These are phyloP conservation scores for Globisporangium ultimum DNA, from an alignment of 352 stramenopile species.

Conservation along the genomic window DNA sequence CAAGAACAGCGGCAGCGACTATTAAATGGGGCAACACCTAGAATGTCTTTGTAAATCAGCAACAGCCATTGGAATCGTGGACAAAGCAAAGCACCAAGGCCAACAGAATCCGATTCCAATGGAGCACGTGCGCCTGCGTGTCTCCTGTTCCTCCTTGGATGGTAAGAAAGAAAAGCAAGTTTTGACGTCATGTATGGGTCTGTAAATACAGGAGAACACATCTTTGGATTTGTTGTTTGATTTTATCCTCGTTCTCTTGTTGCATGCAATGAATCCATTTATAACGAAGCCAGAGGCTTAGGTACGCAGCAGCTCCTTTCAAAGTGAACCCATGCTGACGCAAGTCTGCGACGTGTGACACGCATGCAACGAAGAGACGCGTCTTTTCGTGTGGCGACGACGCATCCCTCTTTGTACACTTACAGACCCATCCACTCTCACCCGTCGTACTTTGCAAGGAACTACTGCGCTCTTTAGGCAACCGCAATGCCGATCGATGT, in stretches of 20 bases:
- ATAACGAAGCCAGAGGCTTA: too few species aligned
- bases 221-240: not conserved
- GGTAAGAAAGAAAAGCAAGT: not conserved
- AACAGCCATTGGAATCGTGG: too few species aligned
- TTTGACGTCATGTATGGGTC: constrained; percentile 1
- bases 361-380: not conserved
- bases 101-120: too few species aligned
- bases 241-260: not conserved
- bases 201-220: not conserved
- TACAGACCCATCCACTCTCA: not conserved
- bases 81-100: too few species aligned
- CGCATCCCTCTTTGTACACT: not conserved
- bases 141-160: not conserved
- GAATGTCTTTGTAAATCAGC: too few species aligned
- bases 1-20: too few species aligned
- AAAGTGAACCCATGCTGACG: constrained; percentile 3
- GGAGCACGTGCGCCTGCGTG: not conserved
- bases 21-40: too few species aligned
- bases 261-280: not conserved
- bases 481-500: constrained; percentile 47
- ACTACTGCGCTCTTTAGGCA: not conserved
- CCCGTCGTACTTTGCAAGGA: too few species aligned
- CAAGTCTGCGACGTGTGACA: constrained; percentile 5
- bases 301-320: not conserved
- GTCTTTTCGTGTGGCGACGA: constrained; percentile 1